Evolutionary conservation across 371 early-diverging fungal genomes (phyloP).

Genomic region (Dichotomocladium elegans): DNA sequence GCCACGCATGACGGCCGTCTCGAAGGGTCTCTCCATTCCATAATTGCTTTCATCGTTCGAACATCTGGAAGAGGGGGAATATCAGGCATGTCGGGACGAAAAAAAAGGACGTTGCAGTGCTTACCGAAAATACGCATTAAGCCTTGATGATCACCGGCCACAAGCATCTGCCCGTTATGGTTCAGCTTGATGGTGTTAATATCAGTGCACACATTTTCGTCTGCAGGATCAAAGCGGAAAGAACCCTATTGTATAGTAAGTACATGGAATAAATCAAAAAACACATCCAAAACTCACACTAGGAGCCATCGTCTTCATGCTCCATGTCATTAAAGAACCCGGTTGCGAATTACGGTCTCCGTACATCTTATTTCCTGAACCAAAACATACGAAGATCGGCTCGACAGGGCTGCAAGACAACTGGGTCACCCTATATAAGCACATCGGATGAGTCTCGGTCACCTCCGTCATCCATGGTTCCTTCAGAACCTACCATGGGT

Average conservation of each 20-base stretch:
- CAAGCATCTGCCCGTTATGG: constrained; percentile 65
- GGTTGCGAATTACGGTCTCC: constrained; percentile 13
- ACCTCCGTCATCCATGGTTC: not conserved
- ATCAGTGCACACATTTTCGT: constrained; percentile 21
- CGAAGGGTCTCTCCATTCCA: constrained; percentile 52
- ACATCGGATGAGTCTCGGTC: not conserved
- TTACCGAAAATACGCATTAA: constrained; percentile 58
- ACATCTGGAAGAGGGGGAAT: constrained; percentile 33
- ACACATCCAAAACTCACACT: constrained; percentile 40
- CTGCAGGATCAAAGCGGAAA: constrained; percentile 19
- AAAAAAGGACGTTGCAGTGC: no score
- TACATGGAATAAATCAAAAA: no score
- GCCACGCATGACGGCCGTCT: constrained; percentile 45
- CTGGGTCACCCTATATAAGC: constrained; percentile 40
- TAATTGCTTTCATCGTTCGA: constrained; percentile 53
- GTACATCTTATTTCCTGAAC: constrained; percentile 29
- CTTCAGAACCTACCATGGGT: constrained; percentile 36
- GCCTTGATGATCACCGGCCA: constrained; percentile 53
- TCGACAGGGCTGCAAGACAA: constrained; percentile 59
- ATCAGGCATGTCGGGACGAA: no score
- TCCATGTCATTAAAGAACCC: constrained; percentile 53
- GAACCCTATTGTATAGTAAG: constrained; percentile 23
- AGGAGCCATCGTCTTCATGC: constrained; percentile 56
- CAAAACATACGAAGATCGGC: constrained; percentile 52
- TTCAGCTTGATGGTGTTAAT: constrained; percentile 58